Base-by-base conservation (phyloP, 768 basidiomycete genomes). In the Naganishia vishniacii region DNA sequence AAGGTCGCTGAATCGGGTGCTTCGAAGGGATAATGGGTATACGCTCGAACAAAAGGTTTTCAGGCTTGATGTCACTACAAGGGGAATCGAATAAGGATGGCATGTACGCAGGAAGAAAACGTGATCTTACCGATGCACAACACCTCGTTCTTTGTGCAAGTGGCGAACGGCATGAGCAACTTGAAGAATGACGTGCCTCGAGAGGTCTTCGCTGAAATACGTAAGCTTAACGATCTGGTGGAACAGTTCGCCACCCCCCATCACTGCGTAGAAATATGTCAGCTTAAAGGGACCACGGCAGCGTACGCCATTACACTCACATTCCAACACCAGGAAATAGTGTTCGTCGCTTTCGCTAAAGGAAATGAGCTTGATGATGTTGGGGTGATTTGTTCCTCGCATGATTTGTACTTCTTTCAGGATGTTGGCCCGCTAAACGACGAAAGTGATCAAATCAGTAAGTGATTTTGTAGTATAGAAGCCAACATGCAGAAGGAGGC, bases 321-420 rank as follows among this genome's bases (percentile, higher is more conserved):
- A 81, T 78, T 99, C 95, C 64, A 99, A 81, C 18, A 98, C 84
- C 16, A 99, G 82, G 76, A 92, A 99, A 76, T 97, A 99, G 73
- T 94, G 84, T 69, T 98, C 92, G 25, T 81, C 80, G 12, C 91
- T 91, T 78, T 99, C 95, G 66, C 86, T 90, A 75, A 98, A 98
- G 48, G 87, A 88, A 44, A 86, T 80, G 18, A 99, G 86, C 77
- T 91, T 92, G 73, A 98, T 87, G 72, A 99, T 87, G 28, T 87
- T 83, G n/a, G 91, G 87, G 73, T 98, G 92, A 67, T 88, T 86
- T 59, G 85, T 88, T 16, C 90, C 89, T 37, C 93, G 88, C 94
- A 99, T 99, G 73, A 99, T 98, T 79, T 95, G 92, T 13, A 99
- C 95, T 86, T 99, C 95, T 84, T 99, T 99, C 71, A 98, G 84